A percentile compares a stretch with the other conserved stretches of the same genome.
Conservation (phyloP, 1,284 basidiomycete genomes). For the Cutaneotrichosporon dermatis region DNA sequence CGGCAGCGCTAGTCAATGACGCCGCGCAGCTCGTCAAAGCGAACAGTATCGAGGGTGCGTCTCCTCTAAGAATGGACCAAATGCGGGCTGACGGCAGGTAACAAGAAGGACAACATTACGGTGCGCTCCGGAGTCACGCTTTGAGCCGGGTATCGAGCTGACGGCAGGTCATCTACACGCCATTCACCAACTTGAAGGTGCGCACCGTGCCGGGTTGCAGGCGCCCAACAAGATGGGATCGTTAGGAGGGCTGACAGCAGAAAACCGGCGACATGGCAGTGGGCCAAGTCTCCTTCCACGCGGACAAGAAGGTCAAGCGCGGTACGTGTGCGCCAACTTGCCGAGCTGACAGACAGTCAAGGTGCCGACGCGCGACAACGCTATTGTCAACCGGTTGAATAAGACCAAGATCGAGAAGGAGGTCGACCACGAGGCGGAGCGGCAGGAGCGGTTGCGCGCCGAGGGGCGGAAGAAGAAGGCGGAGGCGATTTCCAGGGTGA, state of each 20-base stretch:
- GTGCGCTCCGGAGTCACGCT: slow-evolving; percentile 18
- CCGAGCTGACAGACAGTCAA: slow-evolving; percentile 55
- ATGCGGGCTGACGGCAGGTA: slow-evolving; percentile 56
- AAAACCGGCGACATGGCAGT: slow-evolving; percentile 97
- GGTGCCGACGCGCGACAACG: slow-evolving; percentile 75
- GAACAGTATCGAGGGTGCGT: slow-evolving; percentile 87
- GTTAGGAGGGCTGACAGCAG: slow-evolving; percentile 47
- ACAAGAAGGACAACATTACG: slow-evolving; percentile 90
- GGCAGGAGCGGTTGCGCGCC: slow-evolving; percentile 70
- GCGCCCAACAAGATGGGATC: no score
- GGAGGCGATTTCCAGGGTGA: slow-evolving; percentile 52
- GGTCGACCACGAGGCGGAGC: slow-evolving; percentile 88
- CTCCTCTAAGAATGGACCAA: no score
- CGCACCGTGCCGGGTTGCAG: no score
- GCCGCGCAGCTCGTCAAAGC: slow-evolving; percentile 95
- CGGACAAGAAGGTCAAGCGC: slow-evolving; percentile 78
- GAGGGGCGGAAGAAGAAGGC: slow-evolving; percentile 66
- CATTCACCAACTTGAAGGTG: slow-evolving; percentile 84
- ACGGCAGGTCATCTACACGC: slow-evolving; percentile 77
- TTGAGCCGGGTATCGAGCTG: no score
- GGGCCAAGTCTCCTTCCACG: slow-evolving; percentile 91
- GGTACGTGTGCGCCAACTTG: slow-evolving; percentile 49
- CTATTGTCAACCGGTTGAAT: slow-evolving; percentile 87
- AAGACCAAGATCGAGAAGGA: slow-evolving; percentile 83
- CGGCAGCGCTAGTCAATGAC: slow-evolving; percentile 71